Evolutionary conservation across 2,329 filamentous ascomycete genomes (phyloP).

Genomic region (Colletotrichum acutatum): DNA sequence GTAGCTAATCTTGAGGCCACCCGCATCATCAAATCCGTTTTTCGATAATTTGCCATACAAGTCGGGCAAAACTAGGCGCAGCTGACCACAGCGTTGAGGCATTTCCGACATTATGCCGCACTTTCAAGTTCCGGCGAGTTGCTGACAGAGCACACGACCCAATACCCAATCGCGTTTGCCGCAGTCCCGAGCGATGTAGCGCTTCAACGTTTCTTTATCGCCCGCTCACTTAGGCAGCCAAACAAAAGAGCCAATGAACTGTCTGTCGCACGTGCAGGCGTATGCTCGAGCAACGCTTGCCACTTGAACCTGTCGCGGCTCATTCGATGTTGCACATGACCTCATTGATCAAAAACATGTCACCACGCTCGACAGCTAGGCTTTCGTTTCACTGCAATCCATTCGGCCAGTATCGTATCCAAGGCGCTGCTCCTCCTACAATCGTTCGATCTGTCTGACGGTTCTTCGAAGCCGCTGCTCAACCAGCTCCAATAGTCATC

Average conservation of each 20-base stretch:
- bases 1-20: too few relatives aligned
- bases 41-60: neutral
- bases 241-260: neutral
- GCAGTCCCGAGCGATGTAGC: neutral
- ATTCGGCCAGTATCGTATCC: neutral
- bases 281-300: neutral
- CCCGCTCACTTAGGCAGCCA: neutral
- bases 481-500: too few relatives aligned
- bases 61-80: neutral
- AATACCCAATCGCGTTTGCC: neutral
- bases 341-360: neutral
- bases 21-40: too few relatives aligned
- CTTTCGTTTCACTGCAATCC: neutral
- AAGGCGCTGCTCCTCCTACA: neutral
- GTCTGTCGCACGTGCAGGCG: neutral
- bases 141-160: neutral
- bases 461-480: too few relatives aligned
- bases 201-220: neutral
- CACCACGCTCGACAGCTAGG: neutral
- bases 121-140: neutral
- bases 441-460: neutral
- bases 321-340: neutral
- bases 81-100: neutral
- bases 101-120: neutral
- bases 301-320: neutral